Evolutionary conservation across 345 rosid genomes (phyloP), one percentile per base, ranked within the genome.

Genomic region (Cardamine chenopodiifolia): DNA sequence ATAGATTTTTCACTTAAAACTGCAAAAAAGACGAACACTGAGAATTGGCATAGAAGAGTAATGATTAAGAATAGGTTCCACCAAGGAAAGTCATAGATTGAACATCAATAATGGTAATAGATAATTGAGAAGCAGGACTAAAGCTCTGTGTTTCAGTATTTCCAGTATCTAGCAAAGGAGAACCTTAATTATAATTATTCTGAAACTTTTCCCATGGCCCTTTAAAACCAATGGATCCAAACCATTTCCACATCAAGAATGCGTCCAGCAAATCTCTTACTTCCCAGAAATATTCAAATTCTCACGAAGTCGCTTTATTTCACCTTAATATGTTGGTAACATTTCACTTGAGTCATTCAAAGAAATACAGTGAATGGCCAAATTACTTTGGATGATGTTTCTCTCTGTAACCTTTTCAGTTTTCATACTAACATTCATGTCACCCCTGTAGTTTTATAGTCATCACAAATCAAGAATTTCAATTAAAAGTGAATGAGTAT

Each of bases 31-130:
- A 56, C 20, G 13, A 70, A 37, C 62, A 71, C 29, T 71, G 63
- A 71, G 23, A 57, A 55, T 35, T 55, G 53, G 76, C 76, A 48
- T 62, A n/a, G 53, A 56, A 37, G 66, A 70, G 14, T 56, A 76
- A 64, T 71, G 72, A 64, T 63, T 47, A 63, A 71, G 23, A 57
- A 63, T 55, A 56, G 67, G 62, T 77, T 71, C 62, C 35, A 45
- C 72, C 52, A 62, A 22, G n/a, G 29, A 56, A 23, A 56, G 40
- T 73, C 66, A 15, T 6, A 53, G 18, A 53, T 45, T 64, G 37
- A 73, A 55, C 3, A 55, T 64, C 56, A 44, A 34, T 68, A 70
- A 35, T 63, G 54, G 60, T 44, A 34, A 54, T 6, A 48, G 26
- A 53, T 52, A 1, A 49, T 29, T 29, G 53, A 69, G 39, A 70